These are phyloP conservation scores for Suillus ampliporus DNA, from an alignment of 768 basidiomycete genomes.

Conservation along the genomic window DNA sequence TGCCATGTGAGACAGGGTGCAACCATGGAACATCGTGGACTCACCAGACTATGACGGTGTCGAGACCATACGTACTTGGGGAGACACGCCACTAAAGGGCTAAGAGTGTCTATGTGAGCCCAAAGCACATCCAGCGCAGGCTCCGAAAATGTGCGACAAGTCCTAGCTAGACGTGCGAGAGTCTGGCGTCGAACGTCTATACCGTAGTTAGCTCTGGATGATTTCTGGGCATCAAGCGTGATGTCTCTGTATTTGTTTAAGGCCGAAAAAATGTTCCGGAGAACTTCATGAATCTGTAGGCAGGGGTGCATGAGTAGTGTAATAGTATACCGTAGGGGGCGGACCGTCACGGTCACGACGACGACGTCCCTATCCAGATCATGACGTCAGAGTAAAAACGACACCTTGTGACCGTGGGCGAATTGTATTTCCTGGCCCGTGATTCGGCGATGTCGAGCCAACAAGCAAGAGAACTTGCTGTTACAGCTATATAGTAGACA, in stretches of 20 bases:
- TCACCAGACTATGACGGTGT: neutral
- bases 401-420: no score
- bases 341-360: no score
- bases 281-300: conserved; percentile 1
- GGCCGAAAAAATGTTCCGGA: neutral
- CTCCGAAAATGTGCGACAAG: conserved; percentile 5
- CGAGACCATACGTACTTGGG: neutral
- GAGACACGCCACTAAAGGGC: neutral
- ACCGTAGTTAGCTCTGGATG: neutral
- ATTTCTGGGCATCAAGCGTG: neutral
- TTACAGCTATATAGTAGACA: neutral
- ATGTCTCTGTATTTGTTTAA: neutral
- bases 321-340: no score
- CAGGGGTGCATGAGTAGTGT: neutral
- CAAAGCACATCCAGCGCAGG: conserved; percentile 1
- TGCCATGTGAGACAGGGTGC: neutral
- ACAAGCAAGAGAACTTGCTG: neutral
- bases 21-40: neutral
- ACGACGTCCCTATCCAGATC: neutral
- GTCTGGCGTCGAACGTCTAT: neutral
- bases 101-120: neutral
- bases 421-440: no score
- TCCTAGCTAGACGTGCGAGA: neutral
- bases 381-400: neutral
- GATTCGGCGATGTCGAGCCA: no score